A percentile compares a stretch with the other conserved stretches of the same genome.
Conservation (phyloP, 2,329 filamentous ascomycete genomes). For the Aspergillus ustus region DNA sequence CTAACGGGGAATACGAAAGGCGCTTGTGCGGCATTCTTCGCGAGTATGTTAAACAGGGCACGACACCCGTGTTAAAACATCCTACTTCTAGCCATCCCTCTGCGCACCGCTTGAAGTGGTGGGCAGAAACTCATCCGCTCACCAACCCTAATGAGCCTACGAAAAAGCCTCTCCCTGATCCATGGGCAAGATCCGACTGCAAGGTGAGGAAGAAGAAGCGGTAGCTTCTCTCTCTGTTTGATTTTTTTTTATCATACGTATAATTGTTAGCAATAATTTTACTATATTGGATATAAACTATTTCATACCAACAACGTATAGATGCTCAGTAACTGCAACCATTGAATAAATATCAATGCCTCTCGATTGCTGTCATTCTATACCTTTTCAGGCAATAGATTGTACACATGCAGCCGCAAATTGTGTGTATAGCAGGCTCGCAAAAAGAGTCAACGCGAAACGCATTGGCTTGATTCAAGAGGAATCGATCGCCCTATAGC, state of each 20-base stretch:
- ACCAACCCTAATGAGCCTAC: background rate
- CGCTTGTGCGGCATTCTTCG: background rate
- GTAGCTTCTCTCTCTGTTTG: background rate
- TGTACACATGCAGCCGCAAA: background rate
- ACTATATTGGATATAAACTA: background rate
- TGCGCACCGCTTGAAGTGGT: background rate
- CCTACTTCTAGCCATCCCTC: background rate
- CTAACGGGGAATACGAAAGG: background rate
- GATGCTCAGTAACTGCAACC: background rate
- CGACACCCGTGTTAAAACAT: background rate
- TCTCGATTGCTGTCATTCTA: no score
- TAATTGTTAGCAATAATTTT: background rate
- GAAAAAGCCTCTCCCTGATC: background rate
- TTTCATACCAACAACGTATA: background rate
- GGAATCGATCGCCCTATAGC: background rate
- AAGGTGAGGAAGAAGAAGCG: background rate
- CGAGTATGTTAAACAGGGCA: background rate
- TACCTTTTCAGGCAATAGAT: no score
- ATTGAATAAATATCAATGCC: background rate
- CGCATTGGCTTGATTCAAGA: background rate
- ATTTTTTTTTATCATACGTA: background rate
- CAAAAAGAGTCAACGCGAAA: no score
- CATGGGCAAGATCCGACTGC: background rate
- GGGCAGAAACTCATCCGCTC: background rate
- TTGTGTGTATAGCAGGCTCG: background rate